Conservation (phyloP, 164 flowering plant genomes). For the Macadamia tetraphylla region DNA sequence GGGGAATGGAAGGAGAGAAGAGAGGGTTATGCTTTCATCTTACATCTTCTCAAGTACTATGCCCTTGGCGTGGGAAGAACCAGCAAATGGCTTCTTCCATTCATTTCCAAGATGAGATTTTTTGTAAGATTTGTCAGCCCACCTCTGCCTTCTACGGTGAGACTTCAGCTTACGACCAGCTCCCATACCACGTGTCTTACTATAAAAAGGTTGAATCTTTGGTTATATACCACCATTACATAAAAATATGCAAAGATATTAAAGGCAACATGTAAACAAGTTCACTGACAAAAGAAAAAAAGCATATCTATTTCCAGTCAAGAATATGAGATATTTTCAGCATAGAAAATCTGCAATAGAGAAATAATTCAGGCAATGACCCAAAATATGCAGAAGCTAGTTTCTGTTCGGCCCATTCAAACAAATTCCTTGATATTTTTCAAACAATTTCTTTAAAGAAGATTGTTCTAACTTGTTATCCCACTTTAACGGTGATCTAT, state of each 20-base stretch:
- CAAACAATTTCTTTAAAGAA: too few relatives aligned
- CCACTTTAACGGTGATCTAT: too few relatives aligned
- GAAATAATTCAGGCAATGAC: too few relatives aligned
- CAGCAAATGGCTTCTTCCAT: slow-evolving; percentile 91
- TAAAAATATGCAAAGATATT: background rate
- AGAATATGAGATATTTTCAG: background rate
- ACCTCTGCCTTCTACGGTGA: slow-evolving; percentile 68
- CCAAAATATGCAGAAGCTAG: too few relatives aligned
- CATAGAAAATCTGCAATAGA: too few relatives aligned
- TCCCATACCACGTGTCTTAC: slow-evolving; percentile 90
- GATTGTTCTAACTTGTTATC: too few relatives aligned
- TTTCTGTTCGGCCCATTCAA: too few relatives aligned
- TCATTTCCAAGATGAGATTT: slow-evolving; percentile 80
- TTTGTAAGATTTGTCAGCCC: slow-evolving; percentile 78
- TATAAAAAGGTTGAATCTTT: background rate
- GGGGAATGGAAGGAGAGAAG: background rate
- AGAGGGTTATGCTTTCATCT: slow-evolving; percentile 8
- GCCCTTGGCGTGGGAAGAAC: slow-evolving; percentile 85
- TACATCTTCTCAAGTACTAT: slow-evolving; percentile 86
- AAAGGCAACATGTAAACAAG: background rate
- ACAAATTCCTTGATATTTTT: too few relatives aligned
- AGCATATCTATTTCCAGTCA: background rate
- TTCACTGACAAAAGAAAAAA: background rate
- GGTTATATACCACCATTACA: background rate
- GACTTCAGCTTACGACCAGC: slow-evolving; percentile 77